These are phyloP conservation scores for Adansonia madagascariensis DNA, from an alignment of 441 rosid species.

Conservation along the genomic window DNA sequence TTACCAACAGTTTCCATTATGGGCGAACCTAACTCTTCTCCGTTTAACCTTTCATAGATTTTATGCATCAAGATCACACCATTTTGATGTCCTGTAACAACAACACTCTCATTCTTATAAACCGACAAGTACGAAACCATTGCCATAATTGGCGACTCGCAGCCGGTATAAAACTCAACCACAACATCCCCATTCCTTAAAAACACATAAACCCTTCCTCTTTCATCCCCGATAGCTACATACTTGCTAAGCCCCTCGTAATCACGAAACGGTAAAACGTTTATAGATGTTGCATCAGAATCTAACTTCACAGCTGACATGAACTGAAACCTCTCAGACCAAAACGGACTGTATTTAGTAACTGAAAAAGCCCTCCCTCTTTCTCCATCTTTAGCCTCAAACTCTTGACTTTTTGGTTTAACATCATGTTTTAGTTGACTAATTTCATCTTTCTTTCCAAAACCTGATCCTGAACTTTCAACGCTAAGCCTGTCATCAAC, in stretches of 20 bases:
- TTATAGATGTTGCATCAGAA: conserved; percentile 68
- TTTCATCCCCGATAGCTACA: conserved; percentile 81
- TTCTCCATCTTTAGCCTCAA: conserved; percentile 39
- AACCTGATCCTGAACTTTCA: conserved; percentile 19
- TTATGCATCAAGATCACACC: conserved; percentile 71
- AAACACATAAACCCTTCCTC: conserved; percentile 72
- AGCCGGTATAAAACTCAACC: conserved; percentile 56
- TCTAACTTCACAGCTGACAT: conserved; percentile 84
- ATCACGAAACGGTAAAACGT: conserved; percentile 78
- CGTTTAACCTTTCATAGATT: conserved; percentile 61
- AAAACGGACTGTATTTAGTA: conserved; percentile 71
- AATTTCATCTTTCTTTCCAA: conserved; percentile 35
- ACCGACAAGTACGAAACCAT: conserved; percentile 74
- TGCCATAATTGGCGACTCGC: conserved; percentile 66
- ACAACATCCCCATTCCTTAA: conserved; percentile 78
- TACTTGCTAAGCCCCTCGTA: conserved; percentile 83
- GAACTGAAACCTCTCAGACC: conserved; percentile 92
- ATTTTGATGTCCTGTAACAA: conserved; percentile 78
- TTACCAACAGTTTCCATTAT: conserved; percentile 59
- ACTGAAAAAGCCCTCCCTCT: conserved; percentile 52
- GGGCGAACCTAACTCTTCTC: conserved; percentile 66
- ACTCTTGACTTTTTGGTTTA: conserved; percentile 31
- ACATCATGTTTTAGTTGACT: conserved; percentile 22
- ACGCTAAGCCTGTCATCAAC: conserved; percentile 25
- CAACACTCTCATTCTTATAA: conserved; percentile 72